A percentile compares a stretch with the other conserved stretches of the same genome.
phyloP scores from a whole-genome alignment of 805 yeast species.

The Candida easanensis region DNA sequence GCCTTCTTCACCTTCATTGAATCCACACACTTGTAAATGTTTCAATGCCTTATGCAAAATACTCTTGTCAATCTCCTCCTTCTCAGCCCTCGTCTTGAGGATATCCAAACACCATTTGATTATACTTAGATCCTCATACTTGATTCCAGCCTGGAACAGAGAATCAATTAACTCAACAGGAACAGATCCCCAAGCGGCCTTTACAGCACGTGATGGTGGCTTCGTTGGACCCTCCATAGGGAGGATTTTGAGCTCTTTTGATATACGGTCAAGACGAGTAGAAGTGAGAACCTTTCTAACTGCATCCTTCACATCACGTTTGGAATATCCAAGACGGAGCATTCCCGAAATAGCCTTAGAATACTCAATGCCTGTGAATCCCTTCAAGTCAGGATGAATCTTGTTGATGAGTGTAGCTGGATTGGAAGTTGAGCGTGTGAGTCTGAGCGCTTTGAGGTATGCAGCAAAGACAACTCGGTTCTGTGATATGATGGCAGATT shows the following conservation, averaged over 20 bases:
- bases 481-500: conserved; percentile 4
- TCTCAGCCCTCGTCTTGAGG: neutral
- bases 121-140: conserved; percentile 6
- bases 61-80: neutral
- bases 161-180: conserved; percentile 16
- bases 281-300: conserved; percentile 2
- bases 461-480: conserved; percentile 8
- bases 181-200: conserved; percentile 1
- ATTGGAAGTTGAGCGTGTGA: conserved; percentile 4
- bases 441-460: conserved; percentile 5
- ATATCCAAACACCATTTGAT: conserved; percentile 14
- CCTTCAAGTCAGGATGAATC: neutral
- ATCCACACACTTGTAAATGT: neutral
- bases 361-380: conserved; percentile 3
- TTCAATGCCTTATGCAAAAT: neutral
- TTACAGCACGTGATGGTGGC: neutral
- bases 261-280: neutral
- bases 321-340: conserved; percentile 4
- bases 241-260: conserved; percentile 3
- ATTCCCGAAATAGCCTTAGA: conserved; percentile 7
- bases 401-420: conserved; percentile 7
- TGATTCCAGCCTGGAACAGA: conserved; percentile 9
- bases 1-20: conserved; percentile 1
- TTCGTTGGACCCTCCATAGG: neutral
- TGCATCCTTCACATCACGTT: conserved; percentile 6